A percentile compares a stretch with the other conserved stretches of the same genome.
phyloP scores from a whole-genome alignment of 2,329 filamentous ascomycete genomes.

The Ilyonectria robusta region DNA sequence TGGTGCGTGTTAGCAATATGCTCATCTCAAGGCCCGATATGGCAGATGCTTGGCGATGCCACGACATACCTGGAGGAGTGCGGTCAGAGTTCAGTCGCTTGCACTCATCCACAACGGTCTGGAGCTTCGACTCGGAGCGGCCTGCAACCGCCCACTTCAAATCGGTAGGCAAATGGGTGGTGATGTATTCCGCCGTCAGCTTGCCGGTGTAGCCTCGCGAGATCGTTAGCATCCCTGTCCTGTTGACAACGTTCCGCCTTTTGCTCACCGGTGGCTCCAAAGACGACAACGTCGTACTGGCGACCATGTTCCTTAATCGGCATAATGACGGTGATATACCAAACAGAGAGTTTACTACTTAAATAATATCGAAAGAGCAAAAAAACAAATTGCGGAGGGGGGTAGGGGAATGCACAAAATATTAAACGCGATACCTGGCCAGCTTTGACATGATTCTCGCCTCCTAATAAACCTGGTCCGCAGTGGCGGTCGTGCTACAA shows the following conservation, averaged over 20 bases:
- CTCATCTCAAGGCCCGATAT: not conserved
- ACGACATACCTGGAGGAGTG: conserved; percentile 72
- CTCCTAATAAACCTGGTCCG: conserved; percentile 21
- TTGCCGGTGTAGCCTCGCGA: conserved; percentile 84
- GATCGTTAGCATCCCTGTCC: conserved; percentile 26
- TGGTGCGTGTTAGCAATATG: conserved; percentile 18
- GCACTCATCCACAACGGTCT: conserved; percentile 76
- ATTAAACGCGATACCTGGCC: conserved; percentile 16
- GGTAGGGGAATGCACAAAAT: conserved; percentile 6
- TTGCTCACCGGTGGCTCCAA: conserved; percentile 69
- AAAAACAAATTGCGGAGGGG: not conserved
- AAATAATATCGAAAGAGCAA: not conserved
- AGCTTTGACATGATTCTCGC: conserved; percentile 31
- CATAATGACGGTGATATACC: conserved; percentile 52
- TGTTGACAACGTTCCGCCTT: not conserved
- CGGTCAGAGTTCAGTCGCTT: conserved; percentile 79
- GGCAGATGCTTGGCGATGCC: not conserved
- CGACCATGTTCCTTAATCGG: conserved; percentile 64
- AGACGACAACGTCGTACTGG: conserved; percentile 70
- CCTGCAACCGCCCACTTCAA: conserved; percentile 92
- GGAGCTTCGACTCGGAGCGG: conserved; percentile 82
- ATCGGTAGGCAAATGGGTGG: conserved; percentile 78
- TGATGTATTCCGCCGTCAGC: conserved; percentile 82
- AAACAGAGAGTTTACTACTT: not conserved
- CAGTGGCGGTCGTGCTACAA: conserved; percentile 16